Percentiles rank a stretch among this genome's conserved stretches.
phyloP scores from a whole-genome alignment of 768 basidiomycete genomes.

The Lanmaoa pseudosensibilis region DNA sequence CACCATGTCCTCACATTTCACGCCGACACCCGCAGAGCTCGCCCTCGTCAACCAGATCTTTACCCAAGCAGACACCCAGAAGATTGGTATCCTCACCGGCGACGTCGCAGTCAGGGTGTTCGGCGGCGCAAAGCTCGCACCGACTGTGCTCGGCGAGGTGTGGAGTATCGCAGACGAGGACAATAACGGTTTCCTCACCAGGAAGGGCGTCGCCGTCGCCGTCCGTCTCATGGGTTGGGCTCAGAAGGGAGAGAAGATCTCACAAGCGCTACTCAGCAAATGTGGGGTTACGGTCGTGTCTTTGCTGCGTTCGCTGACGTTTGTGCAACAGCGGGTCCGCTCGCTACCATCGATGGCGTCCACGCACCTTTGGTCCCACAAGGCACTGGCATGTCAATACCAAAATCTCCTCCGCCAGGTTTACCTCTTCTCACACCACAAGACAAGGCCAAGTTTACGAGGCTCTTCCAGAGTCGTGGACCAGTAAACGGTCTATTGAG shows the following conservation, averaged over 20 bases:
- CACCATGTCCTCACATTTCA: conserved; percentile 44
- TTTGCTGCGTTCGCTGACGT: conserved; percentile 12
- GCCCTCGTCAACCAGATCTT: conserved; percentile 75
- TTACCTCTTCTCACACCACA: conserved; percentile 72
- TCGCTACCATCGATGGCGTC: conserved; percentile 77
- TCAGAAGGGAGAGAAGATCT: conserved; percentile 77
- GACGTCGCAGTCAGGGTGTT: conserved; percentile 89
- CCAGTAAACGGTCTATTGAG: conserved; percentile 76
- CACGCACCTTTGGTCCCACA: conserved; percentile 52
- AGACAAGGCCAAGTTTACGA: conserved; percentile 83
- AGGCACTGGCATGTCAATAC: conserved; percentile 52
- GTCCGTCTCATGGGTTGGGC: conserved; percentile 92
- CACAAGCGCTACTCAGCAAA: conserved; percentile 61
- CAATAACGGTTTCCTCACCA: conserved; percentile 90
- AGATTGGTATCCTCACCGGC: conserved; percentile 82
- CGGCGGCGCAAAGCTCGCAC: conserved; percentile 75
- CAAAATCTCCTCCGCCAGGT: conserved; percentile 57
- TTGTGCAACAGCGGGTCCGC: conserved; percentile 67
- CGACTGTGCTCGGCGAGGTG: conserved; percentile 82
- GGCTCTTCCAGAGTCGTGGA: conserved; percentile 70
- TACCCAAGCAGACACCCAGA: conserved; percentile 68
- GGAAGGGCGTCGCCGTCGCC: conserved; percentile 83
- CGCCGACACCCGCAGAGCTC: conserved; percentile 48
- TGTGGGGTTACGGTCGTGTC: conserved; percentile 48
- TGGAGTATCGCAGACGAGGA: conserved; percentile 93